Evolutionary conservation across 768 basidiomycete species (phyloP).

Genomic region (Fistulinella prunicolor): DNA sequence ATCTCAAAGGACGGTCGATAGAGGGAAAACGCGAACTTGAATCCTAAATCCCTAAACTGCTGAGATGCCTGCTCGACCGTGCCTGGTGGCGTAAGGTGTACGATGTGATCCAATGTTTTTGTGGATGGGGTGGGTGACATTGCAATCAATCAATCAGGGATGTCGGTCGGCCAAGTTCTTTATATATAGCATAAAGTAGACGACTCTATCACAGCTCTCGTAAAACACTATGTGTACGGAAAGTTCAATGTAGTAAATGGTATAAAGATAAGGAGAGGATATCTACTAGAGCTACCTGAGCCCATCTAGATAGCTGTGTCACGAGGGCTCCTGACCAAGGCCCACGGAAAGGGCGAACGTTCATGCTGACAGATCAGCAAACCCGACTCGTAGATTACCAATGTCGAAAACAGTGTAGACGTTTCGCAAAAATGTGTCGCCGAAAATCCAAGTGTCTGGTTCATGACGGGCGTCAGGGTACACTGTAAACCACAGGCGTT

Average conservation of each 20-base stretch:
- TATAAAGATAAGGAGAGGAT: background rate
- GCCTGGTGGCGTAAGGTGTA: conserved; percentile 68
- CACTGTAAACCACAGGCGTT: no score
- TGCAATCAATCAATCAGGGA: background rate
- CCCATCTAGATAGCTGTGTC: no score
- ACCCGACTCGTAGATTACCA: conserved; percentile 39
- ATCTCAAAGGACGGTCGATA: background rate
- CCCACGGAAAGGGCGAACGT: no score
- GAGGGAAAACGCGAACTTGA: conserved; percentile 43
- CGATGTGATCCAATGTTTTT: conserved; percentile 60
- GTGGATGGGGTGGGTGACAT: conserved; percentile 35
- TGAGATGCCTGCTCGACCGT: conserved; percentile 47
- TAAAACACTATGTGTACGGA: background rate
- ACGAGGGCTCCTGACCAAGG: no score
- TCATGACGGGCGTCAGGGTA: background rate
- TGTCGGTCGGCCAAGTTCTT: background rate
- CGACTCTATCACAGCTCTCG: background rate
- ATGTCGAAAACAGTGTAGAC: conserved; percentile 47
- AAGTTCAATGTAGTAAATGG: background rate
- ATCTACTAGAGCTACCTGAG: background rate
- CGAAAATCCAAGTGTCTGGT: conserved; percentile 34
- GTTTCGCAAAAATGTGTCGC: conserved; percentile 42
- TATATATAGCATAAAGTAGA: background rate
- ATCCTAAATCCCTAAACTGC: conserved; percentile 59
- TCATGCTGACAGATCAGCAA: conserved; percentile 35